Evolutionary conservation across 371 early-diverging fungal species (phyloP).

Genomic region (Rhizopus microsporus): DNA sequence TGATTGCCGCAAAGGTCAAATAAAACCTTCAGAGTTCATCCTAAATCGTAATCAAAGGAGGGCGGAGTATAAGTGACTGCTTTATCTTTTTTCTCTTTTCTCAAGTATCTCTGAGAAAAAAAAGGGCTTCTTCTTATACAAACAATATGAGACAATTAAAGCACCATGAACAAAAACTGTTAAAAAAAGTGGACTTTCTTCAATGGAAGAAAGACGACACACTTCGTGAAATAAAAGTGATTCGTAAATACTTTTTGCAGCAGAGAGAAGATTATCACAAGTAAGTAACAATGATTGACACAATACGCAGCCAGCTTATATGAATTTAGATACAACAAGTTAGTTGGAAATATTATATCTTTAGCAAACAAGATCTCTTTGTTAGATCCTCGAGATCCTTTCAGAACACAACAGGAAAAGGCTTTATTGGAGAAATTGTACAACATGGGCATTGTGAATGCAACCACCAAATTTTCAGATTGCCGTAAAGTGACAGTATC

Average conservation of each 20-base stretch:
- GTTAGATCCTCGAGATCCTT: constrained; percentile 90
- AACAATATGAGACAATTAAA: constrained; percentile 76
- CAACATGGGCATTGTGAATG: constrained; percentile 86
- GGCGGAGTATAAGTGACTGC: not conserved
- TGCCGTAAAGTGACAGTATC: constrained; percentile 91
- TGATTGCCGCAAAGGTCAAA: too few relatives aligned
- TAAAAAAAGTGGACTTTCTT: constrained; percentile 98
- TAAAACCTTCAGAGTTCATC: too few relatives aligned
- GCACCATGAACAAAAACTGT: constrained; percentile 97
- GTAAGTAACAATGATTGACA: constrained; percentile 44
- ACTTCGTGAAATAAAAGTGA: constrained; percentile 88
- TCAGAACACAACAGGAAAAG: constrained; percentile 76
- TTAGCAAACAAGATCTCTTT: constrained; percentile 89
- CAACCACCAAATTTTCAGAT: constrained; percentile 85
- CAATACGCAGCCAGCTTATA: not conserved
- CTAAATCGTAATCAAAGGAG: not conserved
- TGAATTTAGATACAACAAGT: constrained; percentile 79
- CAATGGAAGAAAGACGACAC: constrained; percentile 96
- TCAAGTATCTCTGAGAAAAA: not conserved
- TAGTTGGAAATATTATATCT: constrained; percentile 88
- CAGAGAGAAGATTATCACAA: constrained; percentile 96
- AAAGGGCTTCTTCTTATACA: not conserved
- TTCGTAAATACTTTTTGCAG: constrained; percentile 89
- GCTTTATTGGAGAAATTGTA: constrained; percentile 91
- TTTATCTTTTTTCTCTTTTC: constrained; percentile 10